Base-by-base conservation (phyloP, 2,329 filamentous ascomycete species). In the Claviceps pusilla region DNA sequence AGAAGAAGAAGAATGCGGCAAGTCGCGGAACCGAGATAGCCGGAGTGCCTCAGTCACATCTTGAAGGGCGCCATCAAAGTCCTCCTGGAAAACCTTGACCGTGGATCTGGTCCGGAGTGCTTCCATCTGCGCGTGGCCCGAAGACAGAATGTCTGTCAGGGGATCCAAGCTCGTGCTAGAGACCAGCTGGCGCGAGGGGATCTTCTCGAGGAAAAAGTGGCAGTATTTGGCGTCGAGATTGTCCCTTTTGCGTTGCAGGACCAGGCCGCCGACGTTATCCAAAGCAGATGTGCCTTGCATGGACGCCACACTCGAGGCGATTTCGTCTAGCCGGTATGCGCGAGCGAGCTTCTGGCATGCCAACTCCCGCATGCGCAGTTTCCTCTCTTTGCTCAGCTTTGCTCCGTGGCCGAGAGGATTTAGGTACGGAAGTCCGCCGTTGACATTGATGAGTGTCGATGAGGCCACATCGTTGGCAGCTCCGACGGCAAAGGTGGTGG, bases 161-260 rank as follows among this genome's bases (percentile, higher is more conserved):
- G 82, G 75, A 52, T 78, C 71, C 55, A 90, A 68, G 57, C 79
- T 83, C 9, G 86, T 90, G 61, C 78, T 83, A 62, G 87, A 80
- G 41, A 82, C 84, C 65, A 93, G 72, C 65, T 85, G 82, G 46
- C 84, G 73, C 45, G 82, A 86, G 1, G 87, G 85, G 31, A 93
- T 90, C 76, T 91, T 93, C 69, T 94, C 87, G 69, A 91, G 87
- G 67, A 94, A 94, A 70, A 91, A 93, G 65, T 93, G 86, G n/a
- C 93, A 88, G 65, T 93, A 93, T 67, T 84, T 86, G 33, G 87
- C 88, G 63, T 93, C 86, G 47, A 75, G 69, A 63, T 89, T 82
- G 51, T 75, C 66, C n/a, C 80, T 74, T 57, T 79, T 83, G 57
- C 86, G 76, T 65, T 86, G 81, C 57, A 93, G 69, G 37, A 94